Evolutionary conservation across 1,284 basidiomycete genomes (phyloP), one percentile per base, ranked within the genome.

Genomic region (Sporisorium sorghi): DNA sequence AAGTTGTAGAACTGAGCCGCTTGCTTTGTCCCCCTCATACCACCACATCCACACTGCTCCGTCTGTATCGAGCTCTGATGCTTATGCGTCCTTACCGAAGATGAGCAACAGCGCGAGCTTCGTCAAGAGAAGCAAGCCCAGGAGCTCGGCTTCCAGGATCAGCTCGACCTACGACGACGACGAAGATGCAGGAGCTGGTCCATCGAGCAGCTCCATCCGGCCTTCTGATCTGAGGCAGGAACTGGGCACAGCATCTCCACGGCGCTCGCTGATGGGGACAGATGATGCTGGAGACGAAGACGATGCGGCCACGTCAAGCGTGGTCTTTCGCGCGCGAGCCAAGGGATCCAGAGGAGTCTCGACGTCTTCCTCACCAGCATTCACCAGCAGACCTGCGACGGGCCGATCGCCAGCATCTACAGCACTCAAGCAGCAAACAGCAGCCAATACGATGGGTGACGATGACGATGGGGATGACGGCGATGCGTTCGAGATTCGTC

Each of bases 41-140:
- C 11, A 15, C 17, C 7, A 26, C 15, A n/a, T 37, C 24, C 30
- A 3, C 1, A 21, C 10, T 30, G 10, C 11, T 15, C 11, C 17
- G 28, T 19, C 32, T 19, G 28, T 24, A 48, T 24, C n/a, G 14
- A 17, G 37, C 6, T 4, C n/a, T 9, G 9, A 40, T 10, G n/a
- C n/a, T 19, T 17, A 19, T 17, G 8, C n/a, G n/a, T 9, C n/a
- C 17, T 14, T 15, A 28, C 26, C 4, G 37, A 26, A 14, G 12
- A 67, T 67, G 65, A 62, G 55, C 51, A 52, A 53, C 23, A 56
- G 51, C 4, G 49, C 58, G 9, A 59, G 60, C 30, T 73, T 73
- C 44, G 57, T 73, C 43, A 73, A 73, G 56, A 58, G 60, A 23
- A 60, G 53, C 52, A 72, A 63, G 42, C 69, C 62, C 14, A 55